Percentiles rank a stretch among this genome's conserved stretches.
Conservation (phyloP, 2,329 filamentous ascomycete species). For the Lasiodiplodia citricola region DNA sequence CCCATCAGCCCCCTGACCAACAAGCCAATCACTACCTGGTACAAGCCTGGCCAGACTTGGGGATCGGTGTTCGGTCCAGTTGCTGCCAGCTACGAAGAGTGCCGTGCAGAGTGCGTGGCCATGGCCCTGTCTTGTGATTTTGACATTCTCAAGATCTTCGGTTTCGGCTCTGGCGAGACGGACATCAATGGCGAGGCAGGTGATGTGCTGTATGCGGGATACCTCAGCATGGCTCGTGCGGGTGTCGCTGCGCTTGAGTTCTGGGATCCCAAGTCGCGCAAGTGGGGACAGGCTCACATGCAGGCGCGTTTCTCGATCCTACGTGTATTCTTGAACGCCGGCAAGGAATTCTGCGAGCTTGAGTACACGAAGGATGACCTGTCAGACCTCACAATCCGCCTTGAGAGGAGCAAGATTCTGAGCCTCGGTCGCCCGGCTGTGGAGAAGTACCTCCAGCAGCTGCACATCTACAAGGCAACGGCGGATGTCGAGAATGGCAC, state of each 20-base stretch:
- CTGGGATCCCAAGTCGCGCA: conserved; percentile 89
- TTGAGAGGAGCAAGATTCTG: conserved; percentile 87
- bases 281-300: conserved; percentile 93
- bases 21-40: conserved; percentile 82
- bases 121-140: conserved; percentile 93
- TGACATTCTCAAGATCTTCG: conserved; percentile 85
- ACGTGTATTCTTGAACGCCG: conserved; percentile 81
- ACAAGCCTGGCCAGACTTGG: conserved; percentile 96
- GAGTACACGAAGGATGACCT: conserved; percentile 76
- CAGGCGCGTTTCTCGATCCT: conserved; percentile 91
- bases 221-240: conserved; percentile 93
- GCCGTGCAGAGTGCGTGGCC: conserved; percentile 89
- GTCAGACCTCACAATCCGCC: conserved; percentile 78
- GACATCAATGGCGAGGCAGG: conserved; percentile 79
- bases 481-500: conserved; percentile 81
- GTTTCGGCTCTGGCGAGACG: conserved; percentile 77
- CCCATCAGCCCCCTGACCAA: conserved; percentile 80
- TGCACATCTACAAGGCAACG: conserved; percentile 91
- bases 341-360: conserved; percentile 84
- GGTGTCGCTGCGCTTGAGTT: conserved; percentile 87
- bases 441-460: conserved; percentile 83
- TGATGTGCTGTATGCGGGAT: conserved; percentile 85
- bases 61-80: conserved; percentile 87
- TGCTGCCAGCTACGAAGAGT: conserved; percentile 91
- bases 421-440: conserved; percentile 83